Conservation (phyloP, 75 land plant species). For the Pinus tabuliformis region DNA sequence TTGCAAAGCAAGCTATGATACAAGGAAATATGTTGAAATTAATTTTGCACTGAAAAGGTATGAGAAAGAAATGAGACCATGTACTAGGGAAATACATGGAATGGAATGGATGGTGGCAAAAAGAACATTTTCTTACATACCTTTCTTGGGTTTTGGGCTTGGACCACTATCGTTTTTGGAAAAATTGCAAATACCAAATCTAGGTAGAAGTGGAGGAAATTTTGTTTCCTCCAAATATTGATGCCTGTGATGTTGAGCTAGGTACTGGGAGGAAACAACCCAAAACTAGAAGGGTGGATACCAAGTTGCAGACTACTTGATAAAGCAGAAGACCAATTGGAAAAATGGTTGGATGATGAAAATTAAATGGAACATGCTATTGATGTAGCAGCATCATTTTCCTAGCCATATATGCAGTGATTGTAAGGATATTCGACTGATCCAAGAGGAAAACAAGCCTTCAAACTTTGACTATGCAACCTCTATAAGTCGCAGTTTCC, state of each 20-base stretch:
- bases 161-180: constrained; percentile 45
- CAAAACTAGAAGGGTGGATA: too few species aligned
- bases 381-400: too few species aligned
- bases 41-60: constrained; percentile 32
- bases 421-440: too few species aligned
- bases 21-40: constrained; percentile 22
- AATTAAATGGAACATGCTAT: too few species aligned
- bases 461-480: too few species aligned
- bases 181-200: constrained; percentile 43
- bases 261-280: constrained; percentile 8
- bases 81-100: constrained; percentile 47
- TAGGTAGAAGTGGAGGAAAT: constrained; percentile 38
- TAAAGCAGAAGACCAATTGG: too few species aligned
- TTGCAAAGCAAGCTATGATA: constrained; percentile 8
- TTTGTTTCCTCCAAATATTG: constrained; percentile 22
- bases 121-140: constrained; percentile 50
- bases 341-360: too few species aligned
- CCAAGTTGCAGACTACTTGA: too few species aligned
- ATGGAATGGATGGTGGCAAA: constrained; percentile 58
- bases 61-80: constrained; percentile 31
- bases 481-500: too few species aligned
- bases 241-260: constrained; percentile 7
- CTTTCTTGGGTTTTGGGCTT: constrained; percentile 48
- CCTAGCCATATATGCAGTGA: too few species aligned
- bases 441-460: too few species aligned